These are phyloP conservation scores for Rhododendron mucronatum DNA, from an alignment of 148 eudicot species.

Conservation along the genomic window DNA sequence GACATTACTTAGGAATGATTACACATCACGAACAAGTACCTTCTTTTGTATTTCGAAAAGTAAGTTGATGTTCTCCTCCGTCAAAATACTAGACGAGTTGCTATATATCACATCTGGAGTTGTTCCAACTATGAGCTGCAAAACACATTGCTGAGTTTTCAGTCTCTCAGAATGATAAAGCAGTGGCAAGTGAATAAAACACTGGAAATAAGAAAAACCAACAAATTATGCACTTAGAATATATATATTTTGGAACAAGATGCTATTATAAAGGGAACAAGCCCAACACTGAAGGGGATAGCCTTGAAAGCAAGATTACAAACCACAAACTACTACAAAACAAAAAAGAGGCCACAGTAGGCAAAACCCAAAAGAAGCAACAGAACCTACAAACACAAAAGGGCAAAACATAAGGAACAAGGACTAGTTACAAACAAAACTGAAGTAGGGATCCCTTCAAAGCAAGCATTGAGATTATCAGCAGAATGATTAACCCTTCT, in stretches of 20 bases:
- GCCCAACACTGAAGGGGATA: neutral
- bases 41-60: constrained; percentile 89
- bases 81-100: constrained; percentile 67
- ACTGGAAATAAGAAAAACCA: neutral
- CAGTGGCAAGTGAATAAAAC: neutral
- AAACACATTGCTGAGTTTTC: constrained; percentile 9
- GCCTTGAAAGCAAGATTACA: neutral
- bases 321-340: neutral
- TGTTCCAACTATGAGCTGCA: constrained; percentile 86
- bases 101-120: constrained; percentile 44
- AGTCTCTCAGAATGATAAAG: neutral
- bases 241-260: neutral
- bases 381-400: neutral
- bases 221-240: neutral
- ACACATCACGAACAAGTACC: constrained; percentile 33
- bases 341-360: neutral
- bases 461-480: neutral
- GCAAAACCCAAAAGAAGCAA: neutral
- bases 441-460: neutral
- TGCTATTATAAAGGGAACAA: neutral
- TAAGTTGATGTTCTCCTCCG: constrained; percentile 75
- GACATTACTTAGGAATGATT: neutral
- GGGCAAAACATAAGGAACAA: neutral
- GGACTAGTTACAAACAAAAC: neutral
- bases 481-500: neutral